Percentiles rank a stretch among this genome's conserved stretches.
These are phyloP conservation scores for Russula sp. DNA, from an alignment of 768 basidiomycete genomes.

Conservation along the genomic window DNA sequence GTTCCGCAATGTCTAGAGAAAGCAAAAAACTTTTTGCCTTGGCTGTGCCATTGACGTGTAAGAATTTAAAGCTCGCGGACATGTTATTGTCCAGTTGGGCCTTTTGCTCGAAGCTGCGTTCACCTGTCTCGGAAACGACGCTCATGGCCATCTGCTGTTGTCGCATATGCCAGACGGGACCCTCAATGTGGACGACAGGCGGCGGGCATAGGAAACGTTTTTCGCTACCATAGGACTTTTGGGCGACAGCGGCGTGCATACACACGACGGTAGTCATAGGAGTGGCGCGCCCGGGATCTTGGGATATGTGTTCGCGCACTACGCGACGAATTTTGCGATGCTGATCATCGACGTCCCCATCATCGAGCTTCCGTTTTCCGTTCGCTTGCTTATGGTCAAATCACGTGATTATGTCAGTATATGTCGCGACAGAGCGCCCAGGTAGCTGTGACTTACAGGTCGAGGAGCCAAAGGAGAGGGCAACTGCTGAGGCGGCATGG, in stretches of 20 bases:
- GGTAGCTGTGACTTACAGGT: constrained; percentile 23
- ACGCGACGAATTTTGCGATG: constrained; percentile 82
- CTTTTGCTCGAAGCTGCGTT: constrained; percentile 82
- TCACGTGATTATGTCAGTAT: constrained; percentile 25
- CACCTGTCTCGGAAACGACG: constrained; percentile 78
- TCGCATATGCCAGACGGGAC: constrained; percentile 81
- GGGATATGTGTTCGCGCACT: constrained; percentile 76
- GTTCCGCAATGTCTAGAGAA: constrained; percentile 80
- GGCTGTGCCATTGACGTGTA: constrained; percentile 84
- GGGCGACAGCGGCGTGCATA: constrained; percentile 88
- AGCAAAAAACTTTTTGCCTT: constrained; percentile 90
- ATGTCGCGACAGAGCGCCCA: constrained; percentile 5
- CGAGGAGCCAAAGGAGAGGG: constrained; percentile 23
- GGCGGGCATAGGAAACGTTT: constrained; percentile 93
- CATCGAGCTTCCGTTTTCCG: constrained; percentile 74
- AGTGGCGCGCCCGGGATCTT: constrained; percentile 70
- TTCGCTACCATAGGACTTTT: constrained; percentile 95
- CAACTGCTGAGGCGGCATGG: constrained; percentile 24
- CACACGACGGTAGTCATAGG: constrained; percentile 91
- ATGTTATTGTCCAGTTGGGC: constrained; percentile 79
- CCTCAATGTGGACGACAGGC: constrained; percentile 89
- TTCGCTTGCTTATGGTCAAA: constrained; percentile 35
- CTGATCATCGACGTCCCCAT: constrained; percentile 55
- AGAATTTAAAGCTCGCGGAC: constrained; percentile 86
- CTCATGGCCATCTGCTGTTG: constrained; percentile 81